A percentile compares a stretch with the other conserved stretches of the same genome.
These are phyloP conservation scores for Dendrobium chrysotoxum DNA, from an alignment of 106 monocot genomes.

Conservation along the genomic window DNA sequence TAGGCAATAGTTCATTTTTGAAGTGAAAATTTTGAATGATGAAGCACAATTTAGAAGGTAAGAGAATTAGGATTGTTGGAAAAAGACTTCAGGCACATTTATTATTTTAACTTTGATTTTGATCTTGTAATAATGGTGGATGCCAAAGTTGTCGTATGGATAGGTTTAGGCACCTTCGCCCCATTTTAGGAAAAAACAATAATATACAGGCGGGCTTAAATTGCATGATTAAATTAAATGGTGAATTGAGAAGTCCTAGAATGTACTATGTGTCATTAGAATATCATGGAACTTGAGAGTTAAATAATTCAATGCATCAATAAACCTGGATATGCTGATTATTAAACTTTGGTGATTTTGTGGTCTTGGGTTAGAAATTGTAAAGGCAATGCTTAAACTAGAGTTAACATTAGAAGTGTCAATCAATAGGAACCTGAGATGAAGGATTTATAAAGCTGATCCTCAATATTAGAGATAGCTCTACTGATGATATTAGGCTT, in stretches of 20 bases:
- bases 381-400: neutral
- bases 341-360: neutral
- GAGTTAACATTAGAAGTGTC: neutral
- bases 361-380: neutral
- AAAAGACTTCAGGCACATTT: too few species aligned
- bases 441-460: neutral
- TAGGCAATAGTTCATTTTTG: neutral
- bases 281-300: neutral
- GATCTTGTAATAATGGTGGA: too few species aligned
- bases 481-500: neutral
- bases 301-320: neutral
- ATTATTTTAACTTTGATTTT: too few species aligned
- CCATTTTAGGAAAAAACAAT: neutral
- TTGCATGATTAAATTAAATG: neutral
- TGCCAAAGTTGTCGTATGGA: neutral
- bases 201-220: neutral
- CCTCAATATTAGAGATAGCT: neutral
- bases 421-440: neutral
- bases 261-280: neutral
- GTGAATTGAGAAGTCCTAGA: neutral
- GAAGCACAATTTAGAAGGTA: neutral
- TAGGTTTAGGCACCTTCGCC: neutral
- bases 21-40: neutral
- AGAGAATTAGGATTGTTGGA: too few species aligned
- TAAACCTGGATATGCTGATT: neutral